Evolutionary conservation across 768 basidiomycete genomes (phyloP), one percentile per base, ranked within the genome.

Genomic region (Strobilomyces dryophilus): DNA sequence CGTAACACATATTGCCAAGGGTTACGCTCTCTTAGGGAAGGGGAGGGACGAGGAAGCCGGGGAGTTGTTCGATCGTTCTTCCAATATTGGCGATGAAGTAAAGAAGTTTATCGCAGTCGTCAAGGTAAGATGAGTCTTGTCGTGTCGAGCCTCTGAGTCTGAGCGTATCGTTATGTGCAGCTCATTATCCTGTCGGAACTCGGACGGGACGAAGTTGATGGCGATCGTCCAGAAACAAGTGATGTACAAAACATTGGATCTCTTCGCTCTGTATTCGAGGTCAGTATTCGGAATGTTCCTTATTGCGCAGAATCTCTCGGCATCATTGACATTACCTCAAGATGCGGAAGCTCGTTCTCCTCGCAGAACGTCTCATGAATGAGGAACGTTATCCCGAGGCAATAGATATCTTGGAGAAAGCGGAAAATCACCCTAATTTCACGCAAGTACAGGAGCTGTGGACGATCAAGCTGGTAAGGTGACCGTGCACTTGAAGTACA

Each of bases 391-490:
- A 43, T 26, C n/a, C 11, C 8, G 20, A 43, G 8, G 52, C 55
- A 1, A 26, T 52, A 26, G 35, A 39, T 18, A 45, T 54, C 35
- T 47, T 54, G 44, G 15, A n/a, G 17, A 14, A 34, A 34, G 53
- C 44, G 24, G 49, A 50, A 35, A 29, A 35, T 4, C 45, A 50
- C 5, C 26, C 35, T 0, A 43, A 44, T 8, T 47, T 59, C 10
- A 10, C 21, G 5, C 20, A 43, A 15, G 18, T 31, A 37, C 45
- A 50, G 2, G 56, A 60, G 37, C 17, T 49, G 17, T 40, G 8
- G n/a, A 52, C 34, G 5, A 45, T 59, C 4, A 42, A 44, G 2
- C 41, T 57, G 0, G 56, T 54, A 47, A 49, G 53, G 10, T 5
- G 4, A 18, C 49, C 8, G 27, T 46, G 8, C 6, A 9, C 21